Base-by-base conservation (phyloP, 495 filamentous ascomycete species). In the Podospora bellae-mahoneyi region DNA sequence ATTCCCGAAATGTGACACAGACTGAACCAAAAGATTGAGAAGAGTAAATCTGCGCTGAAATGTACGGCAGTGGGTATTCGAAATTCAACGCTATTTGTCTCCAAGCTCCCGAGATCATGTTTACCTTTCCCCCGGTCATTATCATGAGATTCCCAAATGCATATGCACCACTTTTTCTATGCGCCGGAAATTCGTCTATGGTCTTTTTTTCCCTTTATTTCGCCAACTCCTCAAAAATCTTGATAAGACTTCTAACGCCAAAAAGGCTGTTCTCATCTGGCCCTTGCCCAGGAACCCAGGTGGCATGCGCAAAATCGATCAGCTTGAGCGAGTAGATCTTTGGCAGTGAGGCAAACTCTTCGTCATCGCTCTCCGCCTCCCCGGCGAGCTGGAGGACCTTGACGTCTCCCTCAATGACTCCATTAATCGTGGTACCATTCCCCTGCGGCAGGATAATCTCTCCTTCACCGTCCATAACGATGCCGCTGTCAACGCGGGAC, bases 241-340 rank as follows among this genome's bases (percentile, higher is more conserved):
- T 86, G 64, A 85, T 83, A 9, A 93, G 78, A 76, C 85, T 96
- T 73, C 88, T 83, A 66, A 99, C 84, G 0, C 95, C 95, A 26
- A 80, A 79, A 30, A 98, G 80, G 13, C 85, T 76, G 75, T 98
- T 98, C 80, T 96, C 90, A 77, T 99, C 95, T 1, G 91, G 91
- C 0, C 94, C 95, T 70, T 90, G 77, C 6, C 93, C 93, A 2
- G 93, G 92, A 3, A 87, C 89, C 91, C 92, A 99, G 30, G 81
- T 78, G 20, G 95, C 94, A 80, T 99, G 95, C 23, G 95, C 95
- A 82, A 99, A 99, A 78, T 99, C 95, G 69, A 99, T 98, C 71
- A 99, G 79, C 75, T 96, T 95, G 65, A 97, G 83, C 44, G 86
- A 85, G 75, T 91, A 92, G 23, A 96, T 88, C 72, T 88, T 88